Evolutionary conservation across 2,329 filamentous ascomycete species (phyloP), one percentile per base, ranked within the genome.

Genomic region (Diplodia intermedia): DNA sequence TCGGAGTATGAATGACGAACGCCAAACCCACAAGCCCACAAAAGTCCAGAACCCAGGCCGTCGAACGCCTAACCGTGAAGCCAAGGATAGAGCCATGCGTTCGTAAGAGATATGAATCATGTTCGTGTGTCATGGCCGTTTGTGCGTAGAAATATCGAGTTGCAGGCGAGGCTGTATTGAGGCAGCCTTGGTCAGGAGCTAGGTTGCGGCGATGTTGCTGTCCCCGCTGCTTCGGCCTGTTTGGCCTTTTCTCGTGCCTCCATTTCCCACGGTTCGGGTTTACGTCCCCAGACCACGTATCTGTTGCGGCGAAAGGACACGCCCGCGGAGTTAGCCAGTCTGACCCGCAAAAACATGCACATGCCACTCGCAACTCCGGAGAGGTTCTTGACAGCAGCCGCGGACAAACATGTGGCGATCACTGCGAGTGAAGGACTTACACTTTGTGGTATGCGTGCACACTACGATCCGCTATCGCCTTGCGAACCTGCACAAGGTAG

Each of bases 361-460:
- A 36, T 20, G 26, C 18, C 23, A 12, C 14, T 23, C 7, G n/a
- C 43, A 36, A 43, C 38, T 2, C 26, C 43, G 18, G 38, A 33
- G 3, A 33, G 8, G 49, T 20, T 12, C 18, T 49, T 31, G 56
- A 49, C 23, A 12, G 15, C 33, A 31, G 40, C 40, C 23, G 9
- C 47, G 38, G 5, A 20, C 2, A 20, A 33, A 40, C 12, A 33
- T 50, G 43, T 23, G 29, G 29, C 26, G 43, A 29, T 26, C 18
- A 33, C 14, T 9, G 53, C 31, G 11, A 26, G 7, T 11, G 20
- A 52, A 26, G 40, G 60, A 73, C 79, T 74, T 75, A 82, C 80
- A 80, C 74, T 68, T 79, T 80, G 68, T 80, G 80, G 68, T 80
- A 82, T 11, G 75, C 78, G 70, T 82, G 81, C 9, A 82, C 76